Evolutionary conservation across 1,284 basidiomycete species (phyloP).

Genomic region (Puccinia brachypodii): DNA sequence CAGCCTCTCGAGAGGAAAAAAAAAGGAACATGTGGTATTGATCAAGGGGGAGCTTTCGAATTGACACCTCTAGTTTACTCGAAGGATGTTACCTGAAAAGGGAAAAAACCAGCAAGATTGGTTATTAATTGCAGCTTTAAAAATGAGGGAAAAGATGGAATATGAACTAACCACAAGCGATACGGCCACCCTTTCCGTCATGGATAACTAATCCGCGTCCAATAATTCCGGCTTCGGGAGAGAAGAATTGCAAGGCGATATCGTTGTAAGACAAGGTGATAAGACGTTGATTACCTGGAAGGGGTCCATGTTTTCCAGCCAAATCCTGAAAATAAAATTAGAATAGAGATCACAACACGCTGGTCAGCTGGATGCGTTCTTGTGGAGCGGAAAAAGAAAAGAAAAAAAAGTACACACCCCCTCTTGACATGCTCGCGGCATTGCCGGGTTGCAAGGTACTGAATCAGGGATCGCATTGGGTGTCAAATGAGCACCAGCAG

Average conservation of each 20-base stretch:
- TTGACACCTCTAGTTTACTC: neutral
- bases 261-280: constrained; percentile 6
- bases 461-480: constrained; percentile 15
- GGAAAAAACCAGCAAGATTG: neutral
- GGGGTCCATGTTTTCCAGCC: constrained; percentile 24
- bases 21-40: no score
- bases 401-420: neutral
- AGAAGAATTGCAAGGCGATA: neutral
- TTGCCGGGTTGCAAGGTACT: neutral
- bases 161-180: constrained; percentile 32
- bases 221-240: constrained; percentile 20
- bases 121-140: neutral
- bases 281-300: neutral
- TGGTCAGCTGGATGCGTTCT: neutral
- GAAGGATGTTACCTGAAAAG: constrained; percentile 9
- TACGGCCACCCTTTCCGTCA: constrained; percentile 13
- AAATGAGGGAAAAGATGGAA: neutral
- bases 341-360: no score
- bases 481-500: constrained; percentile 18
- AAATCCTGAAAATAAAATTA: constrained; percentile 15
- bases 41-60: no score
- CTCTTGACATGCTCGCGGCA: constrained; percentile 27
- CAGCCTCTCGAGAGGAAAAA: no score
- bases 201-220: constrained; percentile 28
- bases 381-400: neutral